phyloP scores from a whole-genome alignment of 495 filamentous ascomycete species.

The Hypoxylon crocopeplum region DNA sequence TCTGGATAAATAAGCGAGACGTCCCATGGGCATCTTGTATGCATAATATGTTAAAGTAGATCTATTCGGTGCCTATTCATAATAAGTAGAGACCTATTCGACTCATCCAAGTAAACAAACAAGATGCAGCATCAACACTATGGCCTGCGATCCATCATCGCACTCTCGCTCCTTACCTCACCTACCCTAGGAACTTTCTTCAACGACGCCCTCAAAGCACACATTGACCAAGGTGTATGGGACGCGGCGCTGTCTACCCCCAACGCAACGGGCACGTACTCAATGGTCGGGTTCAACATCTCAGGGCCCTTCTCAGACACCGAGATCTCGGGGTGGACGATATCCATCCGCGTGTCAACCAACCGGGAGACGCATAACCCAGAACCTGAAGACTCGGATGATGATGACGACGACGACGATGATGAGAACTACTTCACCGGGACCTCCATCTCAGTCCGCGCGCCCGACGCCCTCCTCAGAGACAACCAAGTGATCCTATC shows the following conservation, averaged over 20 bases:
- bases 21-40: background rate
- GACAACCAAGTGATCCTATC: background rate
- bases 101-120: background rate
- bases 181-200: background rate
- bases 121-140: background rate
- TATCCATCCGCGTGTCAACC: background rate
- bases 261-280: slow-evolving; percentile 1
- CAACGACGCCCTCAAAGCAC: background rate
- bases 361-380: background rate
- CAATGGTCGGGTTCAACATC: background rate
- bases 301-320: background rate
- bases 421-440: background rate
- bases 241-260: background rate
- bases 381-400: background rate
- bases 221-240: background rate
- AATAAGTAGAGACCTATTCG: too few species aligned
- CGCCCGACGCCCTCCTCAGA: background rate
- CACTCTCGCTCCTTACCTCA: background rate
- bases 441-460: background rate
- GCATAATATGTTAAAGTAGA: too few species aligned
- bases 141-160: background rate
- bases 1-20: background rate
- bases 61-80: too few species aligned
- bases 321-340: background rate
- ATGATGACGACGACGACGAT: too few species aligned